Evolutionary conservation across 176 grass and related monocot genomes (phyloP), one percentile per base, ranked within the genome.

Genomic region (Triticum urartu): DNA sequence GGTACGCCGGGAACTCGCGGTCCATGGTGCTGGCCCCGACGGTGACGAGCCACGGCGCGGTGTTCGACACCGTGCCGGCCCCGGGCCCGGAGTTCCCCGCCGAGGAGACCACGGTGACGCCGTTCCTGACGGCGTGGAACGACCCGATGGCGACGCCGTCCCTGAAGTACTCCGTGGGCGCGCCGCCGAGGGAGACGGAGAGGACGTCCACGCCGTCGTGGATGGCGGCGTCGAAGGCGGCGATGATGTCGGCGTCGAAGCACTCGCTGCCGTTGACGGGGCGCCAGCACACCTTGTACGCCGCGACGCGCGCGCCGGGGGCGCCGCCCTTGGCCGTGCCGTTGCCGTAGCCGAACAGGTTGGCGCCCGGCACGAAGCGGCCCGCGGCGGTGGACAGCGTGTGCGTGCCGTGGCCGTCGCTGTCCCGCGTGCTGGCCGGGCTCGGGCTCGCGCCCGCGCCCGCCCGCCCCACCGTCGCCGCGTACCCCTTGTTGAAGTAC

Each of bases 281-380:
- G 28, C 83, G 93, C 93, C 95, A 98, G 89, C 95, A 98, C 36
- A 95, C 95, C 87, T 98, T 98, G 87, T 98, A 98, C 1, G 96
- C 90, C 12, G 96, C 96, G 9, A 80, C 84, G 43, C 67, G 93
- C 2, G 96, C 96, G 6, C 35, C 14, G 0, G 96, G 96, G 0
- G 93, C 91, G 2, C 96, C 93, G 28, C 96, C 96, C 68, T 92
- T 98, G 21, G 93, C 96, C 24, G 89, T 98, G 68, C 96, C 96
- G 38, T 92, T 98, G 88, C 93, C 91, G 70, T 88, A 89, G 2
- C 93, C 92, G 81, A 94, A 98, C 24, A 95, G 85, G 85, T 54
- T 95, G 3, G 91, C 93, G 15, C 91, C 92, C 0, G 82, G 64
- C 4, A 98, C 96, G 64, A 80, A 68, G 1, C 74, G 68, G 3